phyloP scores from a whole-genome alignment of 2,329 filamentous ascomycete genomes.

The Cladosporium cucumerinum region DNA sequence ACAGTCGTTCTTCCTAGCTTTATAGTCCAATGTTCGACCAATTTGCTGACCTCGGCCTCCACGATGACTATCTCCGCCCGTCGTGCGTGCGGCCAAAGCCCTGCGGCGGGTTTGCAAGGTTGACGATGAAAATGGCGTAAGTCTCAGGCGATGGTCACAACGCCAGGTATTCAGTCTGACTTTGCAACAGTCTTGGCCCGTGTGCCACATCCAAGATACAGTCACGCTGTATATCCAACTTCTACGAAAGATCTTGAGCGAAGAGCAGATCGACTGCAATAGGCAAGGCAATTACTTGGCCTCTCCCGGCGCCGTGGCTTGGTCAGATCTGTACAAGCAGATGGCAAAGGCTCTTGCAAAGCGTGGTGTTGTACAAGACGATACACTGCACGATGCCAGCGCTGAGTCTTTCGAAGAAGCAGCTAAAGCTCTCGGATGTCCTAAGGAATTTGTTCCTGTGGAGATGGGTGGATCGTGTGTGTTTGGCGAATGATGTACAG shows the following conservation, averaged over 20 bases:
- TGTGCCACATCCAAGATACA: conserved; percentile 52
- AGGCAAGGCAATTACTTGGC: conserved; percentile 52
- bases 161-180: conserved; percentile 25
- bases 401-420: conserved; percentile 40
- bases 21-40: not conserved
- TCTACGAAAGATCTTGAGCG: conserved; percentile 44
- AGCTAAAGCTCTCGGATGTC: conserved; percentile 38
- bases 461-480: conserved; percentile 45
- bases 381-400: conserved; percentile 37
- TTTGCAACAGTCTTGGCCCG: conserved; percentile 48
- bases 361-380: conserved; percentile 40
- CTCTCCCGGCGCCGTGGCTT: conserved; percentile 47
- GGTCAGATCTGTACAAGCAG: conserved; percentile 50
- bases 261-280: conserved; percentile 38
- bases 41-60: not conserved
- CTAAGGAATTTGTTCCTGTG: conserved; percentile 39
- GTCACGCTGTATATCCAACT: conserved; percentile 46
- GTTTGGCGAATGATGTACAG: not conserved
- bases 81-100: conserved; percentile 46
- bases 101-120: conserved; percentile 43
- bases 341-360: conserved; percentile 44
- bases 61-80: conserved; percentile 20
- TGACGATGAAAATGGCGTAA: conserved; percentile 32
- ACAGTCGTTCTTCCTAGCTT: not conserved
- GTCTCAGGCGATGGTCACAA: conserved; percentile 22